Evolutionary conservation across 2,329 filamentous ascomycete species (phyloP).

Genomic region (Acephala macrosclerotiorum): DNA sequence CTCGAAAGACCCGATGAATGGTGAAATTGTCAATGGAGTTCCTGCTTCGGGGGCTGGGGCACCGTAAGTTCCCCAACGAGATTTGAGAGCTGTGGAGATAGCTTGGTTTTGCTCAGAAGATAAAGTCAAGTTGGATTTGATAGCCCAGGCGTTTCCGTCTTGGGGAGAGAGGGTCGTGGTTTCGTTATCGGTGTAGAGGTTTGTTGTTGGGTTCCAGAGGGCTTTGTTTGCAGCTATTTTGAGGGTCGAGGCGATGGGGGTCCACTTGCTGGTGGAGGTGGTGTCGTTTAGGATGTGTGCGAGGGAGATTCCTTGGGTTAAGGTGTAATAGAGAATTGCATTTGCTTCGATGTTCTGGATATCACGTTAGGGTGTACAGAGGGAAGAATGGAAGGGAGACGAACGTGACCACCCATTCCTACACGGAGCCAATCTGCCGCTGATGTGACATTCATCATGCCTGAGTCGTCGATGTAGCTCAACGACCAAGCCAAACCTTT

Average conservation of each 20-base stretch:
- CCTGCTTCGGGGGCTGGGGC: slow-evolving; percentile 54
- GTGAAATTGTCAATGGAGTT: slow-evolving; percentile 53
- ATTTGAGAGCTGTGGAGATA: slow-evolving; percentile 32
- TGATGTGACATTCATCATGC: slow-evolving; percentile 37
- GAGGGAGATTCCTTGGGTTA: slow-evolving; percentile 53
- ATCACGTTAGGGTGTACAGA: not conserved
- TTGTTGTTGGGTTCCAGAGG: slow-evolving; percentile 45
- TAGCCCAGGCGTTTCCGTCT: slow-evolving; percentile 63
- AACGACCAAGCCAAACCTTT: slow-evolving; percentile 53
- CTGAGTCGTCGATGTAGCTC: slow-evolving; percentile 48
- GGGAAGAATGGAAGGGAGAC: not conserved
- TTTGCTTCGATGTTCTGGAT: slow-evolving; percentile 29
- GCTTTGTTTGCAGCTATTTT: slow-evolving; percentile 26
- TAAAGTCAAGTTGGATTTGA: slow-evolving; percentile 42
- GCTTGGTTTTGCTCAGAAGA: slow-evolving; percentile 50
- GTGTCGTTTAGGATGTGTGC: slow-evolving; percentile 40
- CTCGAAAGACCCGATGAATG: slow-evolving; percentile 55
- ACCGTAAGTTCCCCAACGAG: slow-evolving; percentile 47
- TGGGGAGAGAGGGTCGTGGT: slow-evolving; percentile 64
- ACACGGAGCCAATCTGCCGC: slow-evolving; percentile 34
- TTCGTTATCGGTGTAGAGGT: slow-evolving; percentile 59
- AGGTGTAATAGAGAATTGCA: slow-evolving; percentile 51
- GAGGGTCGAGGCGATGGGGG: slow-evolving; percentile 15
- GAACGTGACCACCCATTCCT: slow-evolving; percentile 38
- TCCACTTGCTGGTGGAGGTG: slow-evolving; percentile 12